These are phyloP conservation scores for Tylopilus vinaceipallidus DNA, from an alignment of 768 basidiomycete genomes.

Conservation along the genomic window DNA sequence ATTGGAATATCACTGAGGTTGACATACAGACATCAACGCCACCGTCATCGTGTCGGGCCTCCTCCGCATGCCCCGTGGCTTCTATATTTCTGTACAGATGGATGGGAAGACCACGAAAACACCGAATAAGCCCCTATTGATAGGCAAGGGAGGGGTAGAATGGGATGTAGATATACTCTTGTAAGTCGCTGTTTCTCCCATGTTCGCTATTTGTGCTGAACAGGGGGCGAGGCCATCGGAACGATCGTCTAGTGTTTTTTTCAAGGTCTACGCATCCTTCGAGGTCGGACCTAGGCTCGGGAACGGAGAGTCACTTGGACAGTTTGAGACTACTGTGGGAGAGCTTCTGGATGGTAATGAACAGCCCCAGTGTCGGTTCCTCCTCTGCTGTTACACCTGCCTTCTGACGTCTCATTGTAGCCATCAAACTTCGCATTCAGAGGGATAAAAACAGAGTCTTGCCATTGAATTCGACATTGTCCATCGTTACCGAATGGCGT, in stretches of 20 bases:
- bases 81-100: not conserved
- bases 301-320: not conserved
- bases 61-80: not conserved
- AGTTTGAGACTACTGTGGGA: not conserved
- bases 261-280: not conserved
- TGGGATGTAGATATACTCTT: not conserved
- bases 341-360: not conserved
- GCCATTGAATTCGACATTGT: too few species aligned
- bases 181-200: not conserved
- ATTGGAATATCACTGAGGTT: too few species aligned
- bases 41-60: not conserved
- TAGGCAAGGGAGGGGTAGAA: not conserved
- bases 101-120: not conserved
- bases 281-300: not conserved
- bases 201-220: not conserved
- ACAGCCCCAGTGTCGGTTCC: not conserved
- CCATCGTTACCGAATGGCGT: too few species aligned
- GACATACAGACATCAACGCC: not conserved
- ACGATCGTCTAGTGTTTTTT: not conserved
- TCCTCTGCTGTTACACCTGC: not conserved
- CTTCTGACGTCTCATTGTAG: not conserved
- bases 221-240: not conserved
- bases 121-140: not conserved
- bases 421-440: not conserved
- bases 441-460: too few species aligned